Base-by-base conservation (phyloP, 164 flowering plant species). In the Cinnamomum micranthum region DNA sequence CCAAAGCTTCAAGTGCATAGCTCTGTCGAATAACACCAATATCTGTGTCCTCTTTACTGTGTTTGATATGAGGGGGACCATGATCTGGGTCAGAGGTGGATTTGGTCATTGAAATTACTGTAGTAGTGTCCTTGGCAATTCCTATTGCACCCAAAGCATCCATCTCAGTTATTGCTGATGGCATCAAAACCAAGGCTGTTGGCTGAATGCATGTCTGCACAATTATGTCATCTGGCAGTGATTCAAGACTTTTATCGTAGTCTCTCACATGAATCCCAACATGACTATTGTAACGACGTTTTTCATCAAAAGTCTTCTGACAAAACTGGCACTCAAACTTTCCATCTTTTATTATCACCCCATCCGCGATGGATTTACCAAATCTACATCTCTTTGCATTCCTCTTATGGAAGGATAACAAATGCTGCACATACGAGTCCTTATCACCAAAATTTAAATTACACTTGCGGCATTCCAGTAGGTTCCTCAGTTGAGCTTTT, bases 261-360 rank as follows among this genome's bases (percentile, higher is more conserved):
- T 84, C 86, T 70, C 87, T 87, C 69, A 89, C 90, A 77, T 93
- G 96, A 51, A 82, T 79, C 24, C 92, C 97, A 6, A 91, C 95
- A 87, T 93, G 94, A 69, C 93, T 88, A 84, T 84, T 87, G 73
- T 90, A 90, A 13, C 88, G 87, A 27, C 84, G 88, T 80, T 84
- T 84, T 82, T 92, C 95, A 12, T 82, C 75, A 77, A 93, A 91
- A 63, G 85, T 81, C 74, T 88, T 88, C 70, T 90, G 93, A 79
- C 98, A 93, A 77, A 91, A 84, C 79, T 91, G 94, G 81, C 98
- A 89, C 81, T 90, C 91, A 77, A 72, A 91, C 75, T 88, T 90
- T 62, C 93, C 95, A 80, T 87, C 89, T 77, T 77, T 87, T 52
- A 91, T 76, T 71, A 91, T 87, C 59, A 91, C 91, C 63, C 93